Conservation (phyloP, 495 filamentous ascomycete species). For the Hamigera avellanea region DNA sequence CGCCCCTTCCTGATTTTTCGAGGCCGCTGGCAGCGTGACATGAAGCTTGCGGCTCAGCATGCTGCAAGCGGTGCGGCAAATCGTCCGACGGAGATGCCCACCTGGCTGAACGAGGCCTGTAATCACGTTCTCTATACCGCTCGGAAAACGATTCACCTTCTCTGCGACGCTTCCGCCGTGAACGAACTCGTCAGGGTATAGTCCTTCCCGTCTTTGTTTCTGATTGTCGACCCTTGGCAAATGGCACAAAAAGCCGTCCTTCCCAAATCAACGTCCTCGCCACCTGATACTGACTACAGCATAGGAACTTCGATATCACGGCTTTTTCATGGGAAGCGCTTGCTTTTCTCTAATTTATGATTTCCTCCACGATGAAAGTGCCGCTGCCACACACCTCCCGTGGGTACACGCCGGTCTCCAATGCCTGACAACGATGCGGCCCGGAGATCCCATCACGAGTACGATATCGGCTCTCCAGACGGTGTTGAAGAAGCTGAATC, state of each 20-base stretch:
- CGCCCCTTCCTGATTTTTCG: constrained; percentile 35
- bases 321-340: constrained; percentile 27
- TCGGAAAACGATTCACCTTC: constrained; percentile 24
- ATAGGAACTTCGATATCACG: constrained; percentile 31
- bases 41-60: too few relatives aligned
- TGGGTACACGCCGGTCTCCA: constrained; percentile 29
- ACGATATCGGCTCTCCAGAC: constrained; percentile 24
- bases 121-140: constrained; percentile 23
- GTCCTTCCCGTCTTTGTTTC: not conserved
- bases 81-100: constrained; percentile 20
- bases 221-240: too few relatives aligned
- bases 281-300: too few relatives aligned
- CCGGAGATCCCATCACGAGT: constrained; percentile 18
- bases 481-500: constrained; percentile 21
- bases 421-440: constrained; percentile 19
- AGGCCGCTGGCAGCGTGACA: constrained; percentile 25
- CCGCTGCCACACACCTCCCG: constrained; percentile 23
- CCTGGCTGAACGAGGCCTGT: constrained; percentile 35
- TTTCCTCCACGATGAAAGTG: constrained; percentile 22
- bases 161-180: constrained; percentile 20
- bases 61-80: constrained; percentile 5
- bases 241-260: too few relatives aligned
- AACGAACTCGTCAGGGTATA: constrained; percentile 28
- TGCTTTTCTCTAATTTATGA: constrained; percentile 30
- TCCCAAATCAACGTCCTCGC: too few relatives aligned